Evolutionary conservation across 257 asterid species (phyloP), one percentile per base, ranked within the genome.

Genomic region (Echium plantagineum): DNA sequence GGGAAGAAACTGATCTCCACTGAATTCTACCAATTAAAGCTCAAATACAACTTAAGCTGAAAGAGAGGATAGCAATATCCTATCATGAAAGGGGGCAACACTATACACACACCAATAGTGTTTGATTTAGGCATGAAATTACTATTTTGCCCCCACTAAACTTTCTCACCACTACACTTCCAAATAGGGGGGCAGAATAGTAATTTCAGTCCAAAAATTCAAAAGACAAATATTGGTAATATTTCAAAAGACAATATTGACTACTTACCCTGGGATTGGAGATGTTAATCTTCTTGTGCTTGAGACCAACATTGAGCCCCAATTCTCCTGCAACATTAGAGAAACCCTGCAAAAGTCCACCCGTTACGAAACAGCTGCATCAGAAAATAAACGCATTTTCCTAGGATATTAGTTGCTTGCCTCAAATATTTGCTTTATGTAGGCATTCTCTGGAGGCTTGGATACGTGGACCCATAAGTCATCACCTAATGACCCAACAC

Each of bases 241-340:
- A 13, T 42, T 56, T 56, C 20, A 17, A 56, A n/a, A 56, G 6
- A 21, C 15, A 21, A 19, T 15, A 53, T 17, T 21, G 22, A 17
- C 52, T 52, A 76, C 96, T 82, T 78, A 90, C 98, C 78, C 98
- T 85, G 71, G 95, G 78, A 76, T 89, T 84, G 22, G 98, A 93
- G 70, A 93, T 86, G 83, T 93, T 93, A 63, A 93, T 93, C 77
- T 89, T 93, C 77, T 93, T 93, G 95, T 93, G 98, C 82, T 89
- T 93, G 70, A 93, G 73, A 55, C 85, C 91, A 70, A 93, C 85
- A 58, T 83, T 75, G 66, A 88, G 78, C 69, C 94, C 98, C 78
- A 80, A 65, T 69, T 86, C 87, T 62, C 75, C 76, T 22, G 94
- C 87, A 26, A 89, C 94, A 59, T 72, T 74, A 68, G 94, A 89